Conservation (phyloP, 345 rosid species). For the Eucalyptus lansdowneana region DNA sequence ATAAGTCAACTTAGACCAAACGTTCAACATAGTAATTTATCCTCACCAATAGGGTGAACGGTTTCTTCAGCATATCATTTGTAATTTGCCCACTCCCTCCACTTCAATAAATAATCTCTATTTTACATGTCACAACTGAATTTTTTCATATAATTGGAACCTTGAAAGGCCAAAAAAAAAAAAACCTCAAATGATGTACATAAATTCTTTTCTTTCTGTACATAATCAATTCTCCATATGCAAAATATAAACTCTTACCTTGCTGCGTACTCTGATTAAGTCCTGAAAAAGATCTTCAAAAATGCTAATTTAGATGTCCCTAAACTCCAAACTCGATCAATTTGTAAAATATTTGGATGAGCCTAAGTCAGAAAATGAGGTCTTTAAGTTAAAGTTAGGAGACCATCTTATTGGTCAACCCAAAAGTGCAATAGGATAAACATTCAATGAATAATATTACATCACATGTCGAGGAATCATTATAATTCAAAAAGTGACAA, state of each 20-base stretch:
- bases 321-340: not conserved
- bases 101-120: not conserved
- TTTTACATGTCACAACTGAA: not conserved
- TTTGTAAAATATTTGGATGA: not conserved
- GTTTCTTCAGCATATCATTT: not conserved
- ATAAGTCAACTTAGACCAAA: not conserved
- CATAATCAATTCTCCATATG: not conserved
- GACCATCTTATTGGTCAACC: not conserved
- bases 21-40: not conserved
- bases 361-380: not conserved
- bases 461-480: not conserved
- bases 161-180: not conserved
- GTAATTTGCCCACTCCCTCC: not conserved
- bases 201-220: not conserved
- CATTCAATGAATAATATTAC: not conserved
- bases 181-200: not conserved
- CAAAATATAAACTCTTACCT: not conserved
- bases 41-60: not conserved
- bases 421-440: not conserved
- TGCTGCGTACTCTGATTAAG: not conserved
- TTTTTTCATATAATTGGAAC: not conserved
- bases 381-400: not conserved
- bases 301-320: not conserved
- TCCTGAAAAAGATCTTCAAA: not conserved
- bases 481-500: not conserved